A percentile compares a stretch with the other conserved stretches of the same genome.
phyloP scores from a whole-genome alignment of 2,329 filamentous ascomycete species.

The Alternaria gansuensis region DNA sequence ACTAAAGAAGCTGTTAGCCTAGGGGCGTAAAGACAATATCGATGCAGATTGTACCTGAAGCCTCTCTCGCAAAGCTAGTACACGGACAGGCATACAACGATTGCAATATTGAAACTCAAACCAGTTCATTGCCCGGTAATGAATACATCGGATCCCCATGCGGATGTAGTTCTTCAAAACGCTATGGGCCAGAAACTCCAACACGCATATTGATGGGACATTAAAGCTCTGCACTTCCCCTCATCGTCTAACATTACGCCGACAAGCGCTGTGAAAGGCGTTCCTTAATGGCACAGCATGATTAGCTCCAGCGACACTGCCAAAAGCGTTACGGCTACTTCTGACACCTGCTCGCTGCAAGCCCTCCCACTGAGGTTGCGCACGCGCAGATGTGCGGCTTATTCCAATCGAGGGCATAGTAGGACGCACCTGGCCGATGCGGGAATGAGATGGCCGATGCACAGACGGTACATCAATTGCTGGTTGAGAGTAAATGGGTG shows the following conservation, averaged over 20 bases:
- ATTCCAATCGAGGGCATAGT: slow-evolving; percentile 30
- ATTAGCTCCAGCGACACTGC: slow-evolving; percentile 1
- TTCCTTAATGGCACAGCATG: slow-evolving; percentile 16
- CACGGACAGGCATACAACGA: background rate
- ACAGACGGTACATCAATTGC: slow-evolving; percentile 18
- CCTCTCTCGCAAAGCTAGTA: background rate
- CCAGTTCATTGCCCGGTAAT: background rate
- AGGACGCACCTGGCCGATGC: slow-evolving; percentile 26
- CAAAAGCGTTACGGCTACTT: slow-evolving; percentile 31
- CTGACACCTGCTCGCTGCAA: slow-evolving; percentile 36
- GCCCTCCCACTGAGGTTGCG: slow-evolving; percentile 27
- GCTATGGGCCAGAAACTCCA: background rate
- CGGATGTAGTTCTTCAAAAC: background rate
- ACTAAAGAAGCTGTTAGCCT: background rate
- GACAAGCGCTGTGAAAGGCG: slow-evolving; percentile 21
- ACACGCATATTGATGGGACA: background rate
- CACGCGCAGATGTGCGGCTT: slow-evolving; percentile 21
- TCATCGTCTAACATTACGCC: slow-evolving; percentile 37
- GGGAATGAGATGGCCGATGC: slow-evolving; percentile 17
- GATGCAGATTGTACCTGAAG: background rate
- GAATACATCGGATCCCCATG: background rate
- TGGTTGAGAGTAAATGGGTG: slow-evolving; percentile 11
- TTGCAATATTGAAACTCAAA: background rate
- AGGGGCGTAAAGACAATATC: background rate
- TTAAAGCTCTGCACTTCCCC: background rate